Conservation (phyloP, 441 rosid species). For the Gossypium schwendimanii region DNA sequence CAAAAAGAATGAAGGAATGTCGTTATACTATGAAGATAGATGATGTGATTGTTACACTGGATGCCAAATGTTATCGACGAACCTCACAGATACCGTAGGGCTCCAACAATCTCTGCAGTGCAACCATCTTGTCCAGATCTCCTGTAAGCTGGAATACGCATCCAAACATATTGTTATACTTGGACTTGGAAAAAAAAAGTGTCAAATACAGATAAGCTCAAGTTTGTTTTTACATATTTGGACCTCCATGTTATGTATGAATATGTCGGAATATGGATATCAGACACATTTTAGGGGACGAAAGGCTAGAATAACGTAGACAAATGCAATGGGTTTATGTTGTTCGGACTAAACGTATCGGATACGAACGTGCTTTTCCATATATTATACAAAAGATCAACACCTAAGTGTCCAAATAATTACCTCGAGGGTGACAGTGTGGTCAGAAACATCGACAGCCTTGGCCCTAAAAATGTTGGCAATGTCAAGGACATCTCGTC, state of each 20-base stretch:
- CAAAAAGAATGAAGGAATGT: background rate
- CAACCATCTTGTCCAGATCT: constrained; percentile 93
- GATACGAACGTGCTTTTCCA: background rate
- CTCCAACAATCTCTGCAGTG: constrained; percentile 82
- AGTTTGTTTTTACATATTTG: too few species aligned
- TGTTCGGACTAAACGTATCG: background rate
- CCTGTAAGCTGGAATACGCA: constrained; percentile 65
- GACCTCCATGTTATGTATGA: too few species aligned
- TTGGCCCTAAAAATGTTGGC: constrained; percentile 68
- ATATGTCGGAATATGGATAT: too few species aligned
- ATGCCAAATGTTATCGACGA: constrained; percentile 13
- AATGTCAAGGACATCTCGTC: constrained; percentile 62
- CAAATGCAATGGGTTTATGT: background rate
- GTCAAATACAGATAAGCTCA: too few species aligned
- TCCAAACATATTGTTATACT: constrained; percentile 16
- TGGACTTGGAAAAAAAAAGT: too few species aligned
- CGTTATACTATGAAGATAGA: background rate
- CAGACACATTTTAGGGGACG: too few species aligned
- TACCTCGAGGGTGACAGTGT: constrained; percentile 68
- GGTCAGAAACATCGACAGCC: constrained; percentile 69
- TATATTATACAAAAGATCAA: background rate
- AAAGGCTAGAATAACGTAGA: too few species aligned
- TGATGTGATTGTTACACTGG: background rate
- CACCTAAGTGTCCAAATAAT: background rate
- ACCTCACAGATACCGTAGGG: constrained; percentile 98